These are phyloP conservation scores for Torulaspora delbrueckii DNA, from an alignment of 805 yeast species.

Conservation along the genomic window DNA sequence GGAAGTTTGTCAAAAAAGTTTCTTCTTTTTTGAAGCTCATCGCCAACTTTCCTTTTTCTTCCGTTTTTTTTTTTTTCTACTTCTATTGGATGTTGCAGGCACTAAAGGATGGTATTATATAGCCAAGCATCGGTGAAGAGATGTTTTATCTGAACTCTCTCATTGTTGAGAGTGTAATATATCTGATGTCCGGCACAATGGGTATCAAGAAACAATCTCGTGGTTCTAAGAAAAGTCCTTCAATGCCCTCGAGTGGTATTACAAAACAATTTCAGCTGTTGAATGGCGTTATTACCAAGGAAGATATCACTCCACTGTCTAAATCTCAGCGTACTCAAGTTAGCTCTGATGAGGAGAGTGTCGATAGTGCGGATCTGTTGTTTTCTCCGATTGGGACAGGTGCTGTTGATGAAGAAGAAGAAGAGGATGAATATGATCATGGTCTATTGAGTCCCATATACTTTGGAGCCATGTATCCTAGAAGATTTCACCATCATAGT, in stretches of 20 bases:
- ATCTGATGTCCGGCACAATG: neutral
- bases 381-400: conserved; percentile 24
- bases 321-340: conserved; percentile 6
- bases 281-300: conserved; percentile 26
- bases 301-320: conserved; percentile 26
- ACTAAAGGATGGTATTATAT: neutral
- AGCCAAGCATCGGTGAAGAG: neutral
- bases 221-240: conserved; percentile 1
- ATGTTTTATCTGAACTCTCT: no score
- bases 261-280: conserved; percentile 20
- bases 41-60: conserved; percentile 3
- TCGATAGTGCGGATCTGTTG: conserved; percentile 19
- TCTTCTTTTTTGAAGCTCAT: conserved; percentile 7
- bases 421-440: conserved; percentile 22
- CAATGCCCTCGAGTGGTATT: neutral
- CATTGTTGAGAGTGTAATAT: no score
- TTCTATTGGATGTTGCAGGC: conserved; percentile 1
- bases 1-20: conserved; percentile 1
- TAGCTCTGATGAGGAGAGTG: conserved; percentile 4
- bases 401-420: conserved; percentile 16
- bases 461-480: conserved; percentile 20
- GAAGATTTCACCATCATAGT: conserved; percentile 19
- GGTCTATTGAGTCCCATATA: conserved; percentile 16
- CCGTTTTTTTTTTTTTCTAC: conserved; percentile 3
- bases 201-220: conserved; percentile 6